Base-by-base conservation (phyloP, 2,329 filamentous ascomycete genomes). In the Aspergillus fijiensis region DNA sequence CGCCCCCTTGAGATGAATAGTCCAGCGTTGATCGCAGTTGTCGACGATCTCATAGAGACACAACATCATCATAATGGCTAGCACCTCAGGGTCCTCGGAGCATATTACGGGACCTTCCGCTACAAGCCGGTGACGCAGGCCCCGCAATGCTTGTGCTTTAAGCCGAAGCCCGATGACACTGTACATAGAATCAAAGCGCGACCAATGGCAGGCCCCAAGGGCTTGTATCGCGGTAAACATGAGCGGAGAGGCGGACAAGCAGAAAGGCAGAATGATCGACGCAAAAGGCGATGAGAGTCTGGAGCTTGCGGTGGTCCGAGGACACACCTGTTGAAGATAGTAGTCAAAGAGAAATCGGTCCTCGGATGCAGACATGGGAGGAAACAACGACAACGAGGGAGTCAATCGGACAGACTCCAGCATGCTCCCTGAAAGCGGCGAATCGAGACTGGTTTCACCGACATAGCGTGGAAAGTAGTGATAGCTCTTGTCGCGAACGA, bases 1-100 rank as follows among this genome's bases (percentile, higher is more conserved):
- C 7, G 80, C 80, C 0, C 80, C 81, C 47, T 77, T 74, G 0
- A 82, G 68, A 50, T 83, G 81, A 4, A 82, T 74, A 0, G 79
- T 79, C 81, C 81, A 83, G 58, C 76, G 72, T 54, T 74, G 62
- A 57, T 80, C 77, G 55, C 77, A 78, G 49, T 79, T 74, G 51
- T 78, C 76, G 19, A 77, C 68, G 51, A 81, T 80, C 57, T 80
- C 79, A 57, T 76, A 80, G 4, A 79, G 69, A 60, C 78, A 80
- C n/a, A 80, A 68, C 64, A 80, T 73, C 72, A 81, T 77, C 76
- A 80, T 80, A 48, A 78, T 74, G 9, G 78, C 70, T 23, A 80
- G 63, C 0, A 77, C 70, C 63, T 79, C 73, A 0, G 73, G 71
- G 35, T 75, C 69, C 10, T 59, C 62, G 1, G 67, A 68, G 60